These are phyloP conservation scores for Malus hybrid DNA, from an alignment of 331 rosid genomes.

Conservation along the genomic window DNA sequence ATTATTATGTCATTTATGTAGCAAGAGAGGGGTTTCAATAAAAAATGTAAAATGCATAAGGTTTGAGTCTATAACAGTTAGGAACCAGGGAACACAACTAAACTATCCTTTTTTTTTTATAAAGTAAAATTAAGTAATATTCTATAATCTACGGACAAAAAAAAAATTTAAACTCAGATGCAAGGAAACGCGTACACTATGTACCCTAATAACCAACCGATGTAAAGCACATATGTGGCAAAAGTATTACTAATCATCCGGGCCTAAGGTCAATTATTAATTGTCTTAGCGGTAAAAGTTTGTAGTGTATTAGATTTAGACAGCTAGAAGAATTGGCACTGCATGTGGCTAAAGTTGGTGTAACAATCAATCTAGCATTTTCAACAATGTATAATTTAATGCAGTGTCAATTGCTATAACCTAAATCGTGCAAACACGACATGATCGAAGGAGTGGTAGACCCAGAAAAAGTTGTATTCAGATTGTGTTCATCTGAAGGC, in stretches of 20 bases:
- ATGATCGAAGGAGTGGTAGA: neutral
- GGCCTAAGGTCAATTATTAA: neutral
- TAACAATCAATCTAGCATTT: neutral
- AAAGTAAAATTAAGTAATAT: too few species aligned
- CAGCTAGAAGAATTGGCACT: neutral
- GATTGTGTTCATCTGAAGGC: neutral
- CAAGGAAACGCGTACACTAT: too few species aligned
- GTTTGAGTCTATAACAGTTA: too few species aligned
- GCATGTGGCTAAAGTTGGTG: neutral
- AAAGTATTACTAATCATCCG: neutral
- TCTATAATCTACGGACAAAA: too few species aligned
- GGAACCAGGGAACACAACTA: too few species aligned
- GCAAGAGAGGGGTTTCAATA: too few species aligned
- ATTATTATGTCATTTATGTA: too few species aligned
- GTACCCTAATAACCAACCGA: too few species aligned
- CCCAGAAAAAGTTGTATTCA: neutral
- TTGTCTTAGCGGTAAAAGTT: neutral
- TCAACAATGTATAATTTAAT: neutral
- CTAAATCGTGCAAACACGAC: neutral
- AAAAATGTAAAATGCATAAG: too few species aligned
- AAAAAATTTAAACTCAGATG: too few species aligned
- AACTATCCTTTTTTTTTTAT: too few species aligned
- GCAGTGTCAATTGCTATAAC: neutral
- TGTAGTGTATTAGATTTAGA: neutral
- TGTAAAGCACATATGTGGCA: too few species aligned